Evolutionary conservation across 768 basidiomycete species (phyloP), one percentile per base, ranked within the genome.

Genomic region (Galerina sulciceps): DNA sequence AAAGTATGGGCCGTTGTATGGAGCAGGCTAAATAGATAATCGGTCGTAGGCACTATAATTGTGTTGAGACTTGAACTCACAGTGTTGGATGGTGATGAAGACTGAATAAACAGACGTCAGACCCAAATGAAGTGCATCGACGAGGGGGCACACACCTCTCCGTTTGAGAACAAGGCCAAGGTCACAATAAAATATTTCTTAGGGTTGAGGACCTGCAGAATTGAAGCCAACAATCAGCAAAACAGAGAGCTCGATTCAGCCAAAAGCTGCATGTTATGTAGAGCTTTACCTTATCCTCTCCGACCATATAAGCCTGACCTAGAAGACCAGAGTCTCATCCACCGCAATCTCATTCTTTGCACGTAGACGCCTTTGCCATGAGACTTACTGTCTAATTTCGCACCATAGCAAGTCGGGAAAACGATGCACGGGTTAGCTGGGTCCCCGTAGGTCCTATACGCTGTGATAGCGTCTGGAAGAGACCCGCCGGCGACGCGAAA

Each of bases 1-100:
- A 65, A 85, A 85, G 65, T 84, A 85, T 10, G 85, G 83, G 1
- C 84, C 84, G 58, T 83, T 82, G 63, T 81, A 81, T 1, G 85
- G 85, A 9, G 71, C 62, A n/a, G 85, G 81, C 85, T 86, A 47
- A 31, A 40, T 23, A 53, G 9, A 15, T 40, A 11, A 42, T 26
- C 8, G 14, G 34, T 36, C 18, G 15, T 6, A 8, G 45, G 37
- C 41, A 23, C 22, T 20, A 36, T 34, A 34, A 47, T 42, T 51
- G 45, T 59, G 53, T 38, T 44, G 10, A 37, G 23, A 22, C 31
- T 9, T 18, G 34, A 22, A 26, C 63, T 66, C 59, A 84, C 83
- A 55, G 85, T 85, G 65, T 85, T 86, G 0, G 85, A 85, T 18
- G 85, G 85, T 26, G 85, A 85, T 15, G 85, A 85, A 0, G 84